Evolutionary conservation across 75 land plant genomes (phyloP), one percentile per base, ranked within the genome.

Genomic region (Picea glauca): DNA sequence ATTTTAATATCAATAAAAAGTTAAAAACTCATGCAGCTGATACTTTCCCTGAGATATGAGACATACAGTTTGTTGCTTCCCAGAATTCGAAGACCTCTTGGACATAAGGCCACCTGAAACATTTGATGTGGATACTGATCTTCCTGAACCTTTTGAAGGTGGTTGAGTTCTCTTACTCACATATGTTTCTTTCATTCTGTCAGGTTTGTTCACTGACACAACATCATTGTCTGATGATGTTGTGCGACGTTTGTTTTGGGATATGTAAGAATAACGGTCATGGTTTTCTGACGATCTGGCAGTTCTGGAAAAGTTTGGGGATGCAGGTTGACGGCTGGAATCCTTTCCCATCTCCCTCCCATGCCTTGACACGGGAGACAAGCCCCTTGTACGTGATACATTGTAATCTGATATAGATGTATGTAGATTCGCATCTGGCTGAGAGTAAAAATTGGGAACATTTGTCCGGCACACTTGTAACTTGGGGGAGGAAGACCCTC

Each of bases 361-460:
- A 83, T 84, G 80, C 67, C 91, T 54, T 38, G 81, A 74, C 15
- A 1, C 38, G 6, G 40, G 63, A 14, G 94, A 90, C 14, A 81
- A 82, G n/a, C 92, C 92, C 76, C 93, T 83, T 60, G 77, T 81
- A 72, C 78, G 81, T 13, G 90, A 81, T 61, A 84, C 79, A 63
- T 88, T 79, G 6, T 89, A 81, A 72, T 93, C 95, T 60, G 81
- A 80, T 77, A 84, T 13, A 58, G 91, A 89, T 59, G 98, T 91
- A 11, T 93, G 87, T 73, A 93, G 88, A 79, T 95, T 95, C 33
- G 92, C 93, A 33, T 91, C 96, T 23, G 88, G 81, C 13, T 95
- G 93, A n/a, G 80, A 77, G 26, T 93, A 81, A 77, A 91, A 91
- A 12, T 86, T 92, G 15, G 87, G 85, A n/a, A 88, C 79, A 70